Percentiles rank a stretch among this genome's conserved stretches.
Evolutionary conservation across 371 early-diverging fungal genomes (phyloP).

Genomic region (Cokeromyces recurvatus): DNA sequence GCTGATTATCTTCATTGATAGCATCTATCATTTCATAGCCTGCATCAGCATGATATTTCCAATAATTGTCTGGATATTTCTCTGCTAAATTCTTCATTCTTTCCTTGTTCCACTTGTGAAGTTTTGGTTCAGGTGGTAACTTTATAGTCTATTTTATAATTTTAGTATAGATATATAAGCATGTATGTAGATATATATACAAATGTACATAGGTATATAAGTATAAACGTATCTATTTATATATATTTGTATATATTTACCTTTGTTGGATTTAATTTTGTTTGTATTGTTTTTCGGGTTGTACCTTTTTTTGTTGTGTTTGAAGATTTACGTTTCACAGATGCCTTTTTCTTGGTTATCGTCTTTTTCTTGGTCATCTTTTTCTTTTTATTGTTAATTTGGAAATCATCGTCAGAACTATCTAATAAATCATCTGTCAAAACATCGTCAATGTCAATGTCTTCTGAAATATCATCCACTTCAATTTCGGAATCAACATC

Average conservation of each 20-base stretch:
- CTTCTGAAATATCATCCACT: background rate
- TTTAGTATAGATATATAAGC: too few species aligned
- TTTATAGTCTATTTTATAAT: conserved; percentile 2
- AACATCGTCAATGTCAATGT: conserved; percentile 10
- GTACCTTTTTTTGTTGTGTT: background rate
- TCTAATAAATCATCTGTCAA: conserved; percentile 30
- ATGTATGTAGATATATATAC: too few species aligned
- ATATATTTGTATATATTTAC: too few species aligned
- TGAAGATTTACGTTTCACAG: too few species aligned
- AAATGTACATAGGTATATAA: too few species aligned
- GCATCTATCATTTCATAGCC: conserved; percentile 45
- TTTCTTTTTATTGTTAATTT: conserved; percentile 1
- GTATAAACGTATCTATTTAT: too few species aligned
- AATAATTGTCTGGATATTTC: conserved; percentile 61
- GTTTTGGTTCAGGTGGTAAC: conserved; percentile 47
- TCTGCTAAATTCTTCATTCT: conserved; percentile 41
- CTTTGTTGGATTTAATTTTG: background rate
- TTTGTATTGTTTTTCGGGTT: background rate
- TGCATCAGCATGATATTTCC: conserved; percentile 48
- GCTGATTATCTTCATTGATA: conserved; percentile 62
- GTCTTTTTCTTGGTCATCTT: background rate
- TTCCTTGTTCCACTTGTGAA: conserved; percentile 29
- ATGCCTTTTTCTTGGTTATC: too few species aligned
- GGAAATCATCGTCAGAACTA: conserved; percentile 6
- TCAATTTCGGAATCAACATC: background rate